Evolutionary conservation across 768 basidiomycete species (phyloP), one percentile per base, ranked within the genome.

Genomic region (Amanita inopinata): DNA sequence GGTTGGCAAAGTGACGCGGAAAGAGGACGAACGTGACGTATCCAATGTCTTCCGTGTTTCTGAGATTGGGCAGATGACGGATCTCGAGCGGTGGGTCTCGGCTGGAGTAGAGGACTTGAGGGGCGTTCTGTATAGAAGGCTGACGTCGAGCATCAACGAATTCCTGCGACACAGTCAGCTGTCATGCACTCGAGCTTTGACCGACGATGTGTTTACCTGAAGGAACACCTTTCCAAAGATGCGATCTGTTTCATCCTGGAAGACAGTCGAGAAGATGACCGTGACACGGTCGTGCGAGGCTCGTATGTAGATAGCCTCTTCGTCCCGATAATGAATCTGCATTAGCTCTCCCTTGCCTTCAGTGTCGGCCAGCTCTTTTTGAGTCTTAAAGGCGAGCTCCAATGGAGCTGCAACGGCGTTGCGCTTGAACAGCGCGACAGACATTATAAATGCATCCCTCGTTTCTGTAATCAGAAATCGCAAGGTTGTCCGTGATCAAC

Each of bases 1-100:
- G 69, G 53, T 80, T 85, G 47, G 74, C 61, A 61, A 97, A 97
- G 69, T 98, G 96, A 33, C 91, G 89, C 18, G 96, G 94, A 70
- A 91, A 98, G 43, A 98, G 76, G 43, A 99, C 90, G 59, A 98
- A 98, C 2, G 94, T 98, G 15, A 98, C 89, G 61, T 97, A 98
- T 47, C 94, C 93, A 45, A 88, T 80, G 45, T 94, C 88, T 49
- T 97, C 93, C 2, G 79, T 76, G 53, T 77, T 75, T 49, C 80
- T 76, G 33, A 97, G 71, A 40, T 88, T 84, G 1, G 82, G 73
- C 0, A 97, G 66, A 54, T 92, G 80, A 28, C 92, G 74, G 46
- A 99, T 91, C 63, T 98, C 94, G n/a, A 96, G 74, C 0, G 96
- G 96, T 18, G 96, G 93, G 32, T 96, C 92, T 31, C 92, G 80